Base-by-base conservation (phyloP, 148 eudicot species). In the Gaultheria prostrata region DNA sequence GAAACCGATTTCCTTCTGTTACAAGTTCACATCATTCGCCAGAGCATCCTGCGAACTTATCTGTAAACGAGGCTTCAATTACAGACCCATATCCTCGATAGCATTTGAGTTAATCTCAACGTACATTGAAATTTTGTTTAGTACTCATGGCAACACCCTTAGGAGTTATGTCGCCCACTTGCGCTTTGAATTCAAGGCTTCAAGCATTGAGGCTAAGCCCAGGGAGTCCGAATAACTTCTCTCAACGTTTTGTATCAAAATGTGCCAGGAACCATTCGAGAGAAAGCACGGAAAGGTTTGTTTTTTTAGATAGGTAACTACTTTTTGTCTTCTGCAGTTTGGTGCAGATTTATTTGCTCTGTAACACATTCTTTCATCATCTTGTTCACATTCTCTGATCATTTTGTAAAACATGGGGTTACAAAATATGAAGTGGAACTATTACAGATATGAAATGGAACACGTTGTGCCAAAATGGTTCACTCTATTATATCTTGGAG, bases 41-140 rank as follows among this genome's bases (percentile, higher is more conserved):
- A 45, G 54, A 45, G 54, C 32, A 21, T 46, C 30, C 32, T 75
- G 50, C 11, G 8, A 46, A 75, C 9, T 12, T 46, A 0, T 81
- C 88, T 5, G 50, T 56, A 8, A 81, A 84, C 35, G 85, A 82
- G n/a, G 83, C 18, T 67, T 87, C 85, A 49, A 49, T 84, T 50
- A 54, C 82, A 14, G 79, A 87, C 20, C 33, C 67, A 0, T 24
- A 61, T 50, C 86, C 86, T 35, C 28, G 73, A 43, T 82, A 57
- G n/a, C 21, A 28, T 49, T 51, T 0, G 20, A 8, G 71, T 33
- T 28, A 1, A 32, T 26, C 69, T n/a, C 30, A n/a, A 61, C 8
- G 8, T 67, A 12, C 72, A 12, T 28, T 6, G 3, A 11, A 24
- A 0, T 67, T 28, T 28, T 4, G 28, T 13, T 67, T 12, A 12